phyloP scores from a whole-genome alignment of 306 rosid species.

The Leucaena leucocephala region DNA sequence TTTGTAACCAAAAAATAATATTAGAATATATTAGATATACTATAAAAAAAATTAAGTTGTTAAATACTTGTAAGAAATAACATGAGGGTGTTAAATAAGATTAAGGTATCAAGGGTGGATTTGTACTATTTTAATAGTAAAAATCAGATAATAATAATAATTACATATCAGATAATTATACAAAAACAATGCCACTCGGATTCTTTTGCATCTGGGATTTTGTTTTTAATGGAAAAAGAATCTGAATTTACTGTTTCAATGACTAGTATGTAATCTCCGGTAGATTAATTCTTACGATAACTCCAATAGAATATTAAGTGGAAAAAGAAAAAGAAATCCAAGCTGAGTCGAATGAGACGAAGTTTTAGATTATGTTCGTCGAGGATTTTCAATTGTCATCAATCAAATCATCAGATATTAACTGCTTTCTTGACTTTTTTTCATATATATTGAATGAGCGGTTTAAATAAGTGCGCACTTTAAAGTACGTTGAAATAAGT shows the following conservation, averaged over 20 bases:
- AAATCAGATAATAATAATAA: no score
- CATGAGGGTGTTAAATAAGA: no score
- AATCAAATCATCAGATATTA: neutral
- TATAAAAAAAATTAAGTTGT: no score
- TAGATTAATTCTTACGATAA: neutral
- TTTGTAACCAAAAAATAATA: no score
- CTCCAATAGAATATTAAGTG: neutral
- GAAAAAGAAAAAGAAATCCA: neutral
- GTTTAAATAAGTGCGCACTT: neutral
- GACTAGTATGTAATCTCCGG: neutral
- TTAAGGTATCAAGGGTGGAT: no score
- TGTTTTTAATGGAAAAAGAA: no score
- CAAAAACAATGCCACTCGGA: no score
- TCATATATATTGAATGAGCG: neutral
- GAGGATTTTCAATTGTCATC: neutral
- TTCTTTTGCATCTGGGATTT: neutral
- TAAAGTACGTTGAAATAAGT: neutral
- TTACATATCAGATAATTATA: no score
- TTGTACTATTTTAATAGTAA: no score
- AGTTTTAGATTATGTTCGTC: neutral
- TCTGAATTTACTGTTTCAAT: neutral
- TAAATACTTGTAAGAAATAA: no score
- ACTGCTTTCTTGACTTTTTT: neutral
- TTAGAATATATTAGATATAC: no score
- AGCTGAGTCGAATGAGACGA: neutral